These are phyloP conservation scores for Isoetes taiwanensis DNA, from an alignment of 75 land plant genomes.

Conservation along the genomic window DNA sequence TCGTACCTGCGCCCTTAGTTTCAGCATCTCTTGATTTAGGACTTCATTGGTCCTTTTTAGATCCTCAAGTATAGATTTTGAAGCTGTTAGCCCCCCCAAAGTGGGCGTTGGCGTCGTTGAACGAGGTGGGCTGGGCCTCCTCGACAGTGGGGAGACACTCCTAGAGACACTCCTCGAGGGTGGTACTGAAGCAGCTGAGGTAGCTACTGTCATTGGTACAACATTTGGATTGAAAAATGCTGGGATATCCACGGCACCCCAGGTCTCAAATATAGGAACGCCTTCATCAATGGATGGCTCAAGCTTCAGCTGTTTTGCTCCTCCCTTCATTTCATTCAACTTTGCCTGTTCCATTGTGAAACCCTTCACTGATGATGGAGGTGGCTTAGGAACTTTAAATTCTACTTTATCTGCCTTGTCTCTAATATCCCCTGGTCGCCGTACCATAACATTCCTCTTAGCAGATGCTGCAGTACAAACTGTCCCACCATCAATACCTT, in stretches of 20 bases:
- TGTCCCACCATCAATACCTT: constrained; percentile 30
- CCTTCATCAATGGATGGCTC: constrained; percentile 48
- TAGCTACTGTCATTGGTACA: constrained; percentile 26
- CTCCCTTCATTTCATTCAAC: constrained; percentile 33
- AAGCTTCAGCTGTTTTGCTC: constrained; percentile 39
- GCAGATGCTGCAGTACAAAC: constrained; percentile 16
- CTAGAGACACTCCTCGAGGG: constrained; percentile 46
- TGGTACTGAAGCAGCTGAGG: constrained; percentile 47
- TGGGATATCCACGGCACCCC: constrained; percentile 26
- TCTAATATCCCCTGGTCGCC: constrained; percentile 25
- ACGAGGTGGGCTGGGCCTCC: constrained; percentile 53
- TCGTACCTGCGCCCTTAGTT: not conserved
- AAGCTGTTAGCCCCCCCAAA: constrained; percentile 13
- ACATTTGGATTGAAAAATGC: constrained; percentile 16
- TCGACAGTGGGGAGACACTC: constrained; percentile 48
- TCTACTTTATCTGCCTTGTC: constrained; percentile 54
- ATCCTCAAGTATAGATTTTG: not conserved
- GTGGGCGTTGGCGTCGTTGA: constrained; percentile 30
- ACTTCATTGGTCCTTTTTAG: not conserved
- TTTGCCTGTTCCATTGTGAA: constrained; percentile 54
- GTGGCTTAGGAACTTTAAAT: constrained; percentile 29
- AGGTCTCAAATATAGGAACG: constrained; percentile 42
- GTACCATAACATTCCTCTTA: constrained; percentile 31
- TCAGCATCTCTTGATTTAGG: not conserved
- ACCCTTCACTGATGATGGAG: constrained; percentile 30